phyloP scores from a whole-genome alignment of 139 green algal genomes.

The Chlamydomonas sp. region DNA sequence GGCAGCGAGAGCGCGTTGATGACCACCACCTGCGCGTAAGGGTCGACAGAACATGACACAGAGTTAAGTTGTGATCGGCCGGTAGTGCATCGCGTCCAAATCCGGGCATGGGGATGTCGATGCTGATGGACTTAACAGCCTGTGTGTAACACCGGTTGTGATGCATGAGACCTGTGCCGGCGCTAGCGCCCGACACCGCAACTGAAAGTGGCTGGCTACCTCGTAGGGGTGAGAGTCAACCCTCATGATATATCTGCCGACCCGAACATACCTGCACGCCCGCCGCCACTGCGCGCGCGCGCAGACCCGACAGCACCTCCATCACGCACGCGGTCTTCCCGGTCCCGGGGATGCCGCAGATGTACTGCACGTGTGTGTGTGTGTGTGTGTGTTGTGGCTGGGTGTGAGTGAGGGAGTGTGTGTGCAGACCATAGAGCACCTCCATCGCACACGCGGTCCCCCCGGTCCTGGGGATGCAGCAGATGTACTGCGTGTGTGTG shows the following conservation, averaged over 20 bases:
- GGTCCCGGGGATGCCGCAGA: conserved; percentile 92
- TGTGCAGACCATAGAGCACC: conserved; percentile 37
- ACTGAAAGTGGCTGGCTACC: no score
- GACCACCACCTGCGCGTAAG: conserved; percentile 73
- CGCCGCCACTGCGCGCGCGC: conserved; percentile 7
- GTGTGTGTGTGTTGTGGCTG: neutral
- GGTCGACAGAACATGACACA: no score
- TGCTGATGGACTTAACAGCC: neutral
- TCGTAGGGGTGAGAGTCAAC: no score
- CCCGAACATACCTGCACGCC: conserved; percentile 62
- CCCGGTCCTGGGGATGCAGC: conserved; percentile 91
- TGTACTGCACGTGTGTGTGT: conserved; percentile 46
- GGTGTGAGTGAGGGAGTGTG: neutral
- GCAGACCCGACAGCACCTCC: conserved; percentile 48
- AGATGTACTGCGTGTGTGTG: no score
- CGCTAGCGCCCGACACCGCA: no score
- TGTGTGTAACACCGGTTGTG: no score
- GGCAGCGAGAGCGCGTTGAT: conserved; percentile 88
- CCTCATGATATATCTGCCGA: no score
- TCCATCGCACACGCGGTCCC: conserved; percentile 89
- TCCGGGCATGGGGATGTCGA: neutral
- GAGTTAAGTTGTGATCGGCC: no score
- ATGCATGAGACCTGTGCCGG: no score
- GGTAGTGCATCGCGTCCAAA: no score
- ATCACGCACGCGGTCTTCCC: conserved; percentile 92